Conservation (phyloP, 2,329 filamentous ascomycete species). For the Ampelomyces quisqualis region DNA sequence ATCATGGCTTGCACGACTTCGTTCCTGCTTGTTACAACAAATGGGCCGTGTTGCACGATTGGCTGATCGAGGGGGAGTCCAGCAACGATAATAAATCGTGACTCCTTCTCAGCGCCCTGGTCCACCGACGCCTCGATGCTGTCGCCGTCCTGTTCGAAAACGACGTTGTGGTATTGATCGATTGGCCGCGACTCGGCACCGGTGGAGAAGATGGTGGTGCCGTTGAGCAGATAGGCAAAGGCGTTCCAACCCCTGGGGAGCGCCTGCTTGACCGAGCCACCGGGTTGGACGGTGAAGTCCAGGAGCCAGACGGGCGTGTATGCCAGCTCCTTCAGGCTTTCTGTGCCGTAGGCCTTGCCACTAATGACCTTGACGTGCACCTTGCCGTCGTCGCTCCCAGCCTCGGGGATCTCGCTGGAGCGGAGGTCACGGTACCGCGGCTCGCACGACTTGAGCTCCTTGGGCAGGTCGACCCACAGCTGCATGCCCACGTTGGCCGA, state of each 20-base stretch:
- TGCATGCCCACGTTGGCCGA: conserved; percentile 82
- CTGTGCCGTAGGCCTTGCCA: conserved; percentile 78
- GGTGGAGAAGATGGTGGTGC: conserved; percentile 61
- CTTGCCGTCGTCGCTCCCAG: conserved; percentile 68
- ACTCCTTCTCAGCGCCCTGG: conserved; percentile 59
- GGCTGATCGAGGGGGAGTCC: conserved; percentile 60
- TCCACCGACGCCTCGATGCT: conserved; percentile 70
- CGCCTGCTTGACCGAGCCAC: conserved; percentile 72
- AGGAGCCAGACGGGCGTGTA: conserved; percentile 98
- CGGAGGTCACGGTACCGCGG: conserved; percentile 86
- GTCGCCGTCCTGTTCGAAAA: conserved; percentile 80
- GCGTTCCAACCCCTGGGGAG: conserved; percentile 83
- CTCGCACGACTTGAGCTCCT: conserved; percentile 80
- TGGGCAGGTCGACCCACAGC: conserved; percentile 90
- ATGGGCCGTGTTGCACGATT: conserved; percentile 45
- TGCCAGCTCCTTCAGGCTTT: conserved; percentile 84
- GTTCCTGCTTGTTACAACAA: conserved; percentile 40
- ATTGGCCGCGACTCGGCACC: conserved; percentile 49
- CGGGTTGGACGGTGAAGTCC: conserved; percentile 77
- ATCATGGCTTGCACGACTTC: conserved; percentile 44
- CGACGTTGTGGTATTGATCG: conserved; percentile 79
- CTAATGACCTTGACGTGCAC: conserved; percentile 89
- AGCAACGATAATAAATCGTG: conserved; percentile 69
- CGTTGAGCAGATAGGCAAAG: conserved; percentile 83
- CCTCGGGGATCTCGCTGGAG: conserved; percentile 74